Percentiles rank a stretch among this genome's conserved stretches.
Conservation (phyloP, 140 eudicot species). For the Stevia rebaudiana region DNA sequence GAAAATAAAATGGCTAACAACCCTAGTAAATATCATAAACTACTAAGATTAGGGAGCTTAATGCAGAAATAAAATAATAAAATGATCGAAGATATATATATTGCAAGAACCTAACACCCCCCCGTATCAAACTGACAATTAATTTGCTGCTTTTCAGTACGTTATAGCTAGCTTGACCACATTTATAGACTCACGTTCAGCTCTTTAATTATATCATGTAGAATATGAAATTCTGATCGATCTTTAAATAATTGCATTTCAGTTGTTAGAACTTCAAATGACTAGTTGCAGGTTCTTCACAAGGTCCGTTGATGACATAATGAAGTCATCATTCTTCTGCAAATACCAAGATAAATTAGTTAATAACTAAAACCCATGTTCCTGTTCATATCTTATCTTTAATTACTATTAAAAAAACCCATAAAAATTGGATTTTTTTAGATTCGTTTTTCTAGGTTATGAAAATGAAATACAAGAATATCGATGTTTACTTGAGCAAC, state of each 20-base stretch:
- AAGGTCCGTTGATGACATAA: slow-evolving; percentile 30
- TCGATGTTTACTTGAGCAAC: slow-evolving; percentile 47
- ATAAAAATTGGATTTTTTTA: not conserved
- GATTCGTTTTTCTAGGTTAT: not conserved
- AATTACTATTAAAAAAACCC: not conserved
- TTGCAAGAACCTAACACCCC: not conserved
- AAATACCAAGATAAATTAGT: not conserved
- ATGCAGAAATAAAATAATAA: not conserved
- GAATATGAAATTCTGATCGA: not conserved
- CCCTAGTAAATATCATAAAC: not conserved
- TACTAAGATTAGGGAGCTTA: slow-evolving; percentile 5
- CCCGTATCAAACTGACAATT: not conserved
- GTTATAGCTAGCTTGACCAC: slow-evolving; percentile 9
- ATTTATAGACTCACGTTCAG: slow-evolving; percentile 3
- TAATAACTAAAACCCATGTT: not conserved
- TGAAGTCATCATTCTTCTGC: slow-evolving; percentile 35
- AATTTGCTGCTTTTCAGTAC: not conserved
- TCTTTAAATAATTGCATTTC: not conserved
- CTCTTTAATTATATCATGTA: not conserved
- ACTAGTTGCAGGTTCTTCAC: slow-evolving; percentile 32
- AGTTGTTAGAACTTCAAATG: slow-evolving; percentile 8
- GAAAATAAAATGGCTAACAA: slow-evolving; percentile 12
- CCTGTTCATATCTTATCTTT: not conserved
- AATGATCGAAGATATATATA: not conserved
- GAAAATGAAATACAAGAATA: not conserved